phyloP scores from a whole-genome alignment of 164 flowering plant genomes.

The Dillenia turbinata region DNA sequence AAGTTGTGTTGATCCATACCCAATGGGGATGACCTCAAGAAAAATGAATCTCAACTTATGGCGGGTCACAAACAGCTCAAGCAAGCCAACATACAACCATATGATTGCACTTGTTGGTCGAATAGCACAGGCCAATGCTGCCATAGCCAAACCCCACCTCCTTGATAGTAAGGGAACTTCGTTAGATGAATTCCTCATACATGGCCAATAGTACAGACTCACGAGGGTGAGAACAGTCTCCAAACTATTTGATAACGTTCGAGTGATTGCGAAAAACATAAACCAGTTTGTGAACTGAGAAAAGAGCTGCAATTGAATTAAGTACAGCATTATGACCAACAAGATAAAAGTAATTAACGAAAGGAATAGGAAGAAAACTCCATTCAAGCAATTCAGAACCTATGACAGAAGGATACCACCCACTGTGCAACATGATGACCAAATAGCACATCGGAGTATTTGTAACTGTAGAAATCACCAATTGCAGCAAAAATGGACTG shows the following conservation, averaged over 20 bases:
- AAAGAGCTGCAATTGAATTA: constrained; percentile 64
- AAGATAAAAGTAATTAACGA: neutral
- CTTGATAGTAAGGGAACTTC: constrained; percentile 39
- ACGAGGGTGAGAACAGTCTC: constrained; percentile 82
- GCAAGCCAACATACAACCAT: constrained; percentile 84
- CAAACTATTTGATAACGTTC: constrained; percentile 85
- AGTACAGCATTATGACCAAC: constrained; percentile 18
- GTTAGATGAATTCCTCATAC: constrained; percentile 40
- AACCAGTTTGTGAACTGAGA: constrained; percentile 87
- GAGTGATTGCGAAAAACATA: constrained; percentile 77
- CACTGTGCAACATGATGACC: constrained; percentile 61
- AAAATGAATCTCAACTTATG: constrained; percentile 53
- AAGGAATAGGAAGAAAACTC: neutral
- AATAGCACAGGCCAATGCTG: constrained; percentile 86
- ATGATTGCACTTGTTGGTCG: constrained; percentile 92
- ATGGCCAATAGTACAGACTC: constrained; percentile 81
- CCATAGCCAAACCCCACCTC: constrained; percentile 63
- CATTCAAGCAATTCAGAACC: neutral
- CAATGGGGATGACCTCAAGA: constrained; percentile 67
- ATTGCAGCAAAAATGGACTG: constrained; percentile 81
- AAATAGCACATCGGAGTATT: constrained; percentile 50
- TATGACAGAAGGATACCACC: constrained; percentile 76
- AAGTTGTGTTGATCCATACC: constrained; percentile 44
- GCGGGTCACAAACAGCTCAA: constrained; percentile 50
- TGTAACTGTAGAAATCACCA: constrained; percentile 87